Conservation (phyloP, 352 stramenopile genomes). For the Pythium brassicae region DNA sequence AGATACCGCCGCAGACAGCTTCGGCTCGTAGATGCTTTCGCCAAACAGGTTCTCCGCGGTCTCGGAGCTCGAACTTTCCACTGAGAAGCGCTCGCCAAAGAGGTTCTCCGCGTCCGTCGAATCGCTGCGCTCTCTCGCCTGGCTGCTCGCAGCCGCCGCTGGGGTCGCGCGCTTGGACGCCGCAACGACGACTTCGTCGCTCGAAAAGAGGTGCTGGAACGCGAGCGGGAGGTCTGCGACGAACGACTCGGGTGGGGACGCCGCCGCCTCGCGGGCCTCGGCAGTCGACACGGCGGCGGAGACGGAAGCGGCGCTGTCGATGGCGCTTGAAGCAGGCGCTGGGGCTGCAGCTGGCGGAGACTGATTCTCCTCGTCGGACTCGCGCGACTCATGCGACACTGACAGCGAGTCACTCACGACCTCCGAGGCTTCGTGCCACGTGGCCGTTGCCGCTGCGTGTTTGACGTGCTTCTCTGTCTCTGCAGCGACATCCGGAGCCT, state of each 20-base stretch:
- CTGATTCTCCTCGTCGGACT: no score
- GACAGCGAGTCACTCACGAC: no score
- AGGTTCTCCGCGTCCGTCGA: conserved; percentile 12
- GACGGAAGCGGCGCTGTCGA: neutral
- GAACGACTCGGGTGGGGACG: neutral
- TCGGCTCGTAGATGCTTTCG: conserved; percentile 16
- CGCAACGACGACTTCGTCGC: neutral
- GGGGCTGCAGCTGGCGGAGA: no score
- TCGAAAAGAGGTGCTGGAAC: conserved; percentile 1
- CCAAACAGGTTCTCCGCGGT: conserved; percentile 54
- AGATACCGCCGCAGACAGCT: neutral
- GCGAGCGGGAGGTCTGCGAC: neutral
- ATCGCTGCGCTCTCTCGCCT: neutral
- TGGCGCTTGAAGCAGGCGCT: neutral
- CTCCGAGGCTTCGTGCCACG: neutral
- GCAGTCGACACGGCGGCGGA: neutral
- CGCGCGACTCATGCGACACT: no score
- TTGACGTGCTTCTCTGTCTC: no score
- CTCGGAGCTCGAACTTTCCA: conserved; percentile 21
- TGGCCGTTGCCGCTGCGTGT: no score
- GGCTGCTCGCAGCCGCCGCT: neutral
- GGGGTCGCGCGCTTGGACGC: neutral
- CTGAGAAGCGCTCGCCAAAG: conserved; percentile 18
- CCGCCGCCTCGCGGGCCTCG: neutral
- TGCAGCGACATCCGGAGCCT: no score